Base-by-base conservation (phyloP, 2,329 filamentous ascomycete genomes). In the Aspergillus novofumigatus region DNA sequence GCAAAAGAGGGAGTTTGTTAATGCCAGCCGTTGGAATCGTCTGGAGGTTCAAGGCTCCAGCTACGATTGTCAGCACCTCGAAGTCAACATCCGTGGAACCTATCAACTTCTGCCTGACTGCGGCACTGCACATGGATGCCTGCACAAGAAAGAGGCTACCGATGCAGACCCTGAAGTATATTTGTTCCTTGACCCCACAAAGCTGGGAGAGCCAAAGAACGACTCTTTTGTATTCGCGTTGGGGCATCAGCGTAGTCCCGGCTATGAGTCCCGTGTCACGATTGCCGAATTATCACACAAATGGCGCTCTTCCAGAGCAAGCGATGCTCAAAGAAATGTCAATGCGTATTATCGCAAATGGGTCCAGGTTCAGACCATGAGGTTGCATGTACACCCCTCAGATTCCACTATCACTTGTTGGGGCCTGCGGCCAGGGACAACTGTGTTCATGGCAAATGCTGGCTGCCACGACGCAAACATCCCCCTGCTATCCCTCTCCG, bases 151-250 rank as follows among this genome's bases (percentile, higher is more conserved):
- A 52, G 52, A 21, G 49, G 59, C 52, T 17, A 54, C 26, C 41
- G 51, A 54, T 7, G 57, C 58, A 3, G 53, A 52, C 7, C 62
- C 51, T 8, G 65, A 74, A 1, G 54, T 86, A 0, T 88, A 80
- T 61, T 68, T 88, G 2, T 87, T 86, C 63, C 70, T 85, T 3
- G 83, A 88, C 54, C 81, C 84, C 0, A 72, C 77, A 4, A 77
- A 78, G 17, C 74, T 80, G 38, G 79, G 79, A 0, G 67, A 78
- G 28, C 68, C 76, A 0, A 65, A 73, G 0, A 55, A 78, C 4
- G 84, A 88, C 64, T 68, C 67, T 1, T 86, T 86, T 62, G 80
- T 87, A 0, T 85, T 89, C 62, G 78, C 84, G 1, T 62, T 75
- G 6, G 76, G 81, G 49, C 78, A 78, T 55, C 68, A 71, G 8